Evolutionary conservation across 2,329 filamentous ascomycete genomes (phyloP).

Genomic region (Fusarium nanum): DNA sequence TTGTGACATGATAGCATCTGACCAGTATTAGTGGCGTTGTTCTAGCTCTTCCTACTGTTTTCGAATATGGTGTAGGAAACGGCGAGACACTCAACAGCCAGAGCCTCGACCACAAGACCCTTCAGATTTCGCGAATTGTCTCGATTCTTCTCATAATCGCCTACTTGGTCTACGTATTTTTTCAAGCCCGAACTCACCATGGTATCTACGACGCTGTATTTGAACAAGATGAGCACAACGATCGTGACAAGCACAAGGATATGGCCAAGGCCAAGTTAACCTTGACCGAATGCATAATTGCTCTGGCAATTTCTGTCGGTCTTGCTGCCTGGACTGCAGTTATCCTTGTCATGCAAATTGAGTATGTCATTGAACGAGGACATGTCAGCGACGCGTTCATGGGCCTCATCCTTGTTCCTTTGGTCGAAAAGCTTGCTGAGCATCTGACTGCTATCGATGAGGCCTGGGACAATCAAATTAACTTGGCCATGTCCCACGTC

Average conservation of each 20-base stretch:
- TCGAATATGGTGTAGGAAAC: conserved; percentile 60
- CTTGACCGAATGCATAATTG: conserved; percentile 76
- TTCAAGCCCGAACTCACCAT: conserved; percentile 82
- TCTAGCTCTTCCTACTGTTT: conserved; percentile 63
- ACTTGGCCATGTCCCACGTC: conserved; percentile 86
- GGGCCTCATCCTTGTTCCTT: conserved; percentile 80
- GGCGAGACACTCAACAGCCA: conserved; percentile 36
- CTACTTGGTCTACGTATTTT: conserved; percentile 75
- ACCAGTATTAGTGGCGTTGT: conserved; percentile 49
- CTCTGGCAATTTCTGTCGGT: conserved; percentile 70
- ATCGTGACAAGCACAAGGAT: conserved; percentile 73
- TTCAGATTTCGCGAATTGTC: conserved; percentile 76
- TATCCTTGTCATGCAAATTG: conserved; percentile 78
- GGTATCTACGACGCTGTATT: conserved; percentile 81
- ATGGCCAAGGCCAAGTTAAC: conserved; percentile 75
- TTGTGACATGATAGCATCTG: conserved; percentile 45
- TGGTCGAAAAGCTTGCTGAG: conserved; percentile 89
- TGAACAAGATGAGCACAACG: conserved; percentile 74
- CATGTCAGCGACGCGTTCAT: conserved; percentile 65
- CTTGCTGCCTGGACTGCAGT: conserved; percentile 81
- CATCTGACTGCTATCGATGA: conserved; percentile 87
- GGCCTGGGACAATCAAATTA: conserved; percentile 86
- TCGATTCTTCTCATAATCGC: conserved; percentile 77
- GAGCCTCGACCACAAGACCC: conserved; percentile 63
- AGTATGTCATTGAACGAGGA: conserved; percentile 62